phyloP scores from a whole-genome alignment of 2,329 filamentous ascomycete genomes.

The Ceratocystis eucalypticola region DNA sequence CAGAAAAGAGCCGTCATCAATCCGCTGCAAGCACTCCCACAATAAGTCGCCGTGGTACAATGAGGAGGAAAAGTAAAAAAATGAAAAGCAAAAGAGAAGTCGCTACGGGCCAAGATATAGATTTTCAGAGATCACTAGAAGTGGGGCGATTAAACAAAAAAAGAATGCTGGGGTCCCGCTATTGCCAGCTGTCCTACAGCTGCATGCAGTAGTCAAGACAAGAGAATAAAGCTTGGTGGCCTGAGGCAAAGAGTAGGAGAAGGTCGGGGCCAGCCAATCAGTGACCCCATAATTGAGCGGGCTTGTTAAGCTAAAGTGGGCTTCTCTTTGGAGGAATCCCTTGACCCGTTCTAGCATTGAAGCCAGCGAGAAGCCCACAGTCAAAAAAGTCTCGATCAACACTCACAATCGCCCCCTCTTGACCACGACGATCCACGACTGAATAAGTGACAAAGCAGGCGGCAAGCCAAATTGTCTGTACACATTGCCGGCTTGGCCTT shows the following conservation, averaged over 20 bases:
- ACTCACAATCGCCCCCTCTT: not conserved
- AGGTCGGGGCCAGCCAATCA: conserved; percentile 29
- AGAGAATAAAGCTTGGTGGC: conserved; percentile 20
- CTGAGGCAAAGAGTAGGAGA: conserved; percentile 28
- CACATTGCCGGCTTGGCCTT: not conserved
- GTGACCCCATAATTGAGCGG: conserved; percentile 26
- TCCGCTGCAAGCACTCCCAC: conserved; percentile 50
- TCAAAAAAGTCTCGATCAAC: conserved; percentile 9
- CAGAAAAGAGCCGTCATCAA: conserved; percentile 21
- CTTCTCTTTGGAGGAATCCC: conserved; percentile 3
- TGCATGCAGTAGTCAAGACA: not conserved
- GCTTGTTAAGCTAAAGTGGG: conserved; percentile 15
- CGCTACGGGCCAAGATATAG: conserved; percentile 21
- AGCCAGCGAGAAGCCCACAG: conserved; percentile 13
- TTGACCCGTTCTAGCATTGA: conserved; percentile 9
- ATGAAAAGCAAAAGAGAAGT: conserved; percentile 22
- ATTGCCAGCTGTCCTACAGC: not conserved
- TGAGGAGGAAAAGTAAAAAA: conserved; percentile 35
- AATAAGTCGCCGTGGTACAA: conserved; percentile 58
- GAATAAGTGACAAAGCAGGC: conserved; percentile 3
- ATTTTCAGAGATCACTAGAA: not conserved
- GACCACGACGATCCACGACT: not conserved
- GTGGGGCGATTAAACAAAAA: conserved; percentile 2
- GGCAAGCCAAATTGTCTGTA: not conserved
- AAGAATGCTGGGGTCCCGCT: not conserved